Base-by-base conservation (phyloP, 495 filamentous ascomycete species). In the Amniculicola lignicola region DNA sequence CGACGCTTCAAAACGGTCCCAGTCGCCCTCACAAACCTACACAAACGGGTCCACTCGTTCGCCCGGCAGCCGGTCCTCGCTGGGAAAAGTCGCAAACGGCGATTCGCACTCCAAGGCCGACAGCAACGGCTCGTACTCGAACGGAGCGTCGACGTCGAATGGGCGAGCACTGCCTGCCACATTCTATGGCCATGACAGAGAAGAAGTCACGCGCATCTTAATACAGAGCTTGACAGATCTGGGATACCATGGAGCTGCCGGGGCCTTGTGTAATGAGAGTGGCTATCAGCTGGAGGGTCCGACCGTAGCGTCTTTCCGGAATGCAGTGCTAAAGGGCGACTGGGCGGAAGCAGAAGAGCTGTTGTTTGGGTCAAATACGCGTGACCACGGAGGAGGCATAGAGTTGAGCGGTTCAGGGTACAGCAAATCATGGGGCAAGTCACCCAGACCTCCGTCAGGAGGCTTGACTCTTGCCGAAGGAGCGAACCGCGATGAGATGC, bases 141-240 rank as follows among this genome's bases (percentile, higher is more conserved):
- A 83, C 57, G 79, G 80, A 23, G 66, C 69, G 23, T 68, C 67
- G 3, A 40, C 62, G 25, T 11, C 60, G 39, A 74, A 75, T 61
- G 60, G 69, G 15, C 64, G 65, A 19, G 54, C 67, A 10, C 62
- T 67, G 55, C 51, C 69, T 23, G 52, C 72, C 10, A 73, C 74
- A 43, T 89, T 83, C 65, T 86, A 81, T 59, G 90, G 89, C 18
- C 92, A 99, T 67, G 84, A 91, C 67, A 84, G 90, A 65, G 92
- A 94, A 74, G 91, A 99, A 72, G 85, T 97, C 10, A 93, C 93
- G 5, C 78, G 93, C 45, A 87, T 99, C 46, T 70, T 96, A 57
- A 94, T 97, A 62, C 93, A 99, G 70, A 87, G 89, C 28, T 72
- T 99, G 42, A 76, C 79, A 19, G 93, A 97, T 68, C 71, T 97